These are phyloP conservation scores for Fusarium secorum DNA, from an alignment of 2,329 filamentous ascomycete species.

Conservation along the genomic window DNA sequence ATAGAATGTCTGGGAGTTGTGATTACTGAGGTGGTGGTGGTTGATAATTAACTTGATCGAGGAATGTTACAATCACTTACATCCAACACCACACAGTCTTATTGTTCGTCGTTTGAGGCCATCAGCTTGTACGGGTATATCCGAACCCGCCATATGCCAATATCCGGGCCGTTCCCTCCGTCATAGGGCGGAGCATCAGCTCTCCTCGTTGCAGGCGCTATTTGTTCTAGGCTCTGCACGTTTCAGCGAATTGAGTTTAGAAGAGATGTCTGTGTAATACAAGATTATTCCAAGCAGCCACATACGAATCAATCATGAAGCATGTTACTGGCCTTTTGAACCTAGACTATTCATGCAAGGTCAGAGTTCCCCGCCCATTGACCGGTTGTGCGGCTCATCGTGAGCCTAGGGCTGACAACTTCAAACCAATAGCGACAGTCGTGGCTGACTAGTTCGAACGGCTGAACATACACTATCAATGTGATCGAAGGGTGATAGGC, in stretches of 20 bases:
- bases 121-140: not conserved
- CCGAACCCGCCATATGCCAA: not conserved
- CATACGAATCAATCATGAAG: not conserved
- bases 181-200: not conserved
- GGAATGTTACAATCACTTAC: not conserved
- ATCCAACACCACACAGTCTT: not conserved
- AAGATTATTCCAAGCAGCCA: not conserved
- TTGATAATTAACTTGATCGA: not conserved
- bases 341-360: too few species aligned
- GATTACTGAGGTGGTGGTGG: not conserved
- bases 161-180: not conserved
- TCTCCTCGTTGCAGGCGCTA: not conserved
- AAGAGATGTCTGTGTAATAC: too few species aligned
- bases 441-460: not conserved
- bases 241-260: not conserved
- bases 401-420: not conserved
- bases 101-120: not conserved
- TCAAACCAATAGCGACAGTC: not conserved
- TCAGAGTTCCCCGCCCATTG: not conserved
- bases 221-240: not conserved
- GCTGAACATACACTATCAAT: not conserved
- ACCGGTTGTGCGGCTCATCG: not conserved
- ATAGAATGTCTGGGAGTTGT: fast-evolving
- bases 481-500: not conserved
- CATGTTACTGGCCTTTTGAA: not conserved